Conservation (phyloP, 495 filamentous ascomycete genomes). For the Chaetomium fimeti region DNA sequence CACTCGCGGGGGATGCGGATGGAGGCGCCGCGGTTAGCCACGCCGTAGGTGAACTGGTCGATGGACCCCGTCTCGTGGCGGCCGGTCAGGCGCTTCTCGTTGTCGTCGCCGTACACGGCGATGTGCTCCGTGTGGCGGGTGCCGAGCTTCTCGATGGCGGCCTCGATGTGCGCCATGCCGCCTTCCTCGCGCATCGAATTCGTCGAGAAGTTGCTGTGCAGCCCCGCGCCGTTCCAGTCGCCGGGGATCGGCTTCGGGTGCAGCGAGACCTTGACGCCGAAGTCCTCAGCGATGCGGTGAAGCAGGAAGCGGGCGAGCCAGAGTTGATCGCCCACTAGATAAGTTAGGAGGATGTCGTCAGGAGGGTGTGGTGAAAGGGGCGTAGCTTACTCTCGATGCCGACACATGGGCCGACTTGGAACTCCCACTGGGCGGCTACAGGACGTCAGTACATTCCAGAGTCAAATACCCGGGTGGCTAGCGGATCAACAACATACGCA, state of each 20-base stretch:
- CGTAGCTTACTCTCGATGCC: slow-evolving; percentile 64
- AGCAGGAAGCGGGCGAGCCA: slow-evolving; percentile 97
- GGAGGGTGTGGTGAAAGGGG: background rate
- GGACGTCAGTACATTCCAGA: background rate
- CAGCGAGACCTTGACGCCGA: slow-evolving; percentile 93
- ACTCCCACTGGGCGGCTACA: slow-evolving; percentile 90
- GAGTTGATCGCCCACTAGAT: slow-evolving; percentile 84
- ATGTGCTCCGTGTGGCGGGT: slow-evolving; percentile 93
- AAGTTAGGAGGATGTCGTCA: background rate
- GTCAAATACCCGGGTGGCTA: background rate
- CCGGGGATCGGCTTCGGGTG: slow-evolving; percentile 97
- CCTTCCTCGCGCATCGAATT: slow-evolving; percentile 70
- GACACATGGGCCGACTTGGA: slow-evolving; percentile 91
- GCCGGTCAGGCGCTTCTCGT: slow-evolving; percentile 87
- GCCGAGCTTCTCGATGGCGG: slow-evolving; percentile 62
- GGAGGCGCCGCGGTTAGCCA: slow-evolving; percentile 86
- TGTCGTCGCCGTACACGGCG: slow-evolving; percentile 94
- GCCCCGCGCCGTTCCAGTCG: slow-evolving; percentile 99
- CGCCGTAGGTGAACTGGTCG: slow-evolving; percentile 92
- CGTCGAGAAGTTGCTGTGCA: slow-evolving; percentile 91
- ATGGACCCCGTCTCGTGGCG: slow-evolving; percentile 90
- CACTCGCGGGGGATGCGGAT: slow-evolving; percentile 90
- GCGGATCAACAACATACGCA: slow-evolving; percentile 19
- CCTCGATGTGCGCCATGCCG: slow-evolving; percentile 91
- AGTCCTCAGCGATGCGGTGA: slow-evolving; percentile 94